Evolutionary conservation across 305 asterid genomes (phyloP).

Genomic region (Fraxinus baroniana): DNA sequence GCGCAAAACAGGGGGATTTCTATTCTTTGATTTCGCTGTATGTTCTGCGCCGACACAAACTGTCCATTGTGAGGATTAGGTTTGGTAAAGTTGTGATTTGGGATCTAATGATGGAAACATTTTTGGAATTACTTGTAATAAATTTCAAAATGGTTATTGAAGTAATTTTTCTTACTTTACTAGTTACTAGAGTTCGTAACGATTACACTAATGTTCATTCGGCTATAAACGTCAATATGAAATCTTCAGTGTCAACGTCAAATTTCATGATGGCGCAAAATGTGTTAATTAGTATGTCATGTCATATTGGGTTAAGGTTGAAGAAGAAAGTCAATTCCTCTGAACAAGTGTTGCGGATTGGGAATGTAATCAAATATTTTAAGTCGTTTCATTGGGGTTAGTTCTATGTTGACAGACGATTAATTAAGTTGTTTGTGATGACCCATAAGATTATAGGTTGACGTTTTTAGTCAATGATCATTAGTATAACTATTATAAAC

Average conservation of each 20-base stretch:
- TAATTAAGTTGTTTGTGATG: background rate
- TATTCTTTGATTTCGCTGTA: background rate
- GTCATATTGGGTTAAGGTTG: background rate
- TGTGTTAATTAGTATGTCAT: background rate
- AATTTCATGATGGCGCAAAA: background rate
- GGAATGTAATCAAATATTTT: background rate
- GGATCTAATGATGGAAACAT: background rate
- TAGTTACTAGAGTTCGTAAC: background rate
- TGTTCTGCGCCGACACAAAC: background rate
- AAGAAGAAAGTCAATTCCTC: background rate
- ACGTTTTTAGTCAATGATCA: background rate
- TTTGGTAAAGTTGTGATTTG: background rate
- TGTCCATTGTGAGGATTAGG: background rate
- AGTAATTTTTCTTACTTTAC: background rate
- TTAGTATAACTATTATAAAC: background rate
- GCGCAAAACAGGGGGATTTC: background rate
- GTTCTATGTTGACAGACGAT: background rate
- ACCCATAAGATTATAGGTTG: background rate
- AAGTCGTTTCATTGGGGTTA: background rate
- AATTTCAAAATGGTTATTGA: background rate
- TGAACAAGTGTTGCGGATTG: background rate
- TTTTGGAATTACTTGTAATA: background rate
- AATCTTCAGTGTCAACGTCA: background rate
- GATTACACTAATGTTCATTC: background rate
- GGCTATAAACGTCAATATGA: background rate